These are phyloP conservation scores for Bodo saltans DNA, from an alignment of 78 protist species.

Conservation along the genomic window DNA sequence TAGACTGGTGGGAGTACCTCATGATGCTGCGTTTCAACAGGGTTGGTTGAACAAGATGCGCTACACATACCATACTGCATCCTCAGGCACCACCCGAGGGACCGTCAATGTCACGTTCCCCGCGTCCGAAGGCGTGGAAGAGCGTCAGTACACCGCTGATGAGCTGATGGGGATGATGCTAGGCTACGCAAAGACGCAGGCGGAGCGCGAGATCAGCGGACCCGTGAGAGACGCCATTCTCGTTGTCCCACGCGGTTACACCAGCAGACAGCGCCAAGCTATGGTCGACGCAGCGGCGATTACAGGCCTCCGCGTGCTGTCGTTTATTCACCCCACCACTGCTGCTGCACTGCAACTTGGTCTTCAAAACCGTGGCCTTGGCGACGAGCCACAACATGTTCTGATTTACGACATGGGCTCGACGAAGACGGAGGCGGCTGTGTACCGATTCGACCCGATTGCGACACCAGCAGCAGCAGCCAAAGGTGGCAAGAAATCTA, in stretches of 20 bases:
- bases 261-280: constrained; percentile 9
- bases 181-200: constrained; percentile 9
- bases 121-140: too few species aligned
- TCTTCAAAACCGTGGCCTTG: constrained; percentile 9
- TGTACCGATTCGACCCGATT: constrained; percentile 8
- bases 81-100: too few species aligned
- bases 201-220: not conserved
- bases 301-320: not conserved
- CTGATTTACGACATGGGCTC: constrained; percentile 25
- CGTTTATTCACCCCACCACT: not conserved
- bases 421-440: constrained; percentile 19
- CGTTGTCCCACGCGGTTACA: constrained; percentile 14
- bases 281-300: constrained; percentile 27
- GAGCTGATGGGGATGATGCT: constrained; percentile 18
- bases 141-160: constrained; percentile 28
- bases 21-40: not conserved
- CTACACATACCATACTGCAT: too few species aligned
- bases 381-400: not conserved
- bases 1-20: not conserved
- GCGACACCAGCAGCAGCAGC: not conserved
- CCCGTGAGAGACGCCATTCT: constrained; percentile 2
- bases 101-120: too few species aligned
- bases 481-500: not conserved
- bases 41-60: too few species aligned
- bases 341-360: constrained; percentile 40